Evolutionary conservation across 2,329 filamentous ascomycete genomes (phyloP).

Genomic region (Ophiostoma sp.): DNA sequence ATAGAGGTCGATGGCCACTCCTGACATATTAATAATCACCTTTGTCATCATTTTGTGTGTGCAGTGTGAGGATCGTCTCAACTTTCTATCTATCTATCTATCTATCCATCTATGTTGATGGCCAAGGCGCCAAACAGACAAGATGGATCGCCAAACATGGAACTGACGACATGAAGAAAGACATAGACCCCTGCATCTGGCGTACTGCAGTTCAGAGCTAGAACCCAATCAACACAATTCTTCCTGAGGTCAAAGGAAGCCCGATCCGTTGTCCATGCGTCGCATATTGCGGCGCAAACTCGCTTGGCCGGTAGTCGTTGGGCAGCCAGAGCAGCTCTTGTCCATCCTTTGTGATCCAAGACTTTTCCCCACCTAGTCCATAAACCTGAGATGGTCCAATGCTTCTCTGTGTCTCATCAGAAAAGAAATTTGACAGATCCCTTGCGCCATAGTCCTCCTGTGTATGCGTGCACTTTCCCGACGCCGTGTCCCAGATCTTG

Average conservation of each 20-base stretch:
- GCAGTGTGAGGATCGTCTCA: no score
- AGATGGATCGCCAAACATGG: background rate
- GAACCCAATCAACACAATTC: background rate
- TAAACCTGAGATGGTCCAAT: background rate
- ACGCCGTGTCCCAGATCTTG: background rate
- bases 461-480: background rate
- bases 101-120: no score
- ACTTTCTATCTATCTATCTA: no score
- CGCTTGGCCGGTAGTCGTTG: background rate
- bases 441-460: background rate
- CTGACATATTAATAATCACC: no score
- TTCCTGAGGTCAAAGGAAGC: background rate
- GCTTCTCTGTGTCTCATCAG: background rate
- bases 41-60: no score
- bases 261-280: background rate
- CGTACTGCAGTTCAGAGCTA: background rate
- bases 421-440: background rate
- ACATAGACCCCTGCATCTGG: no score
- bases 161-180: background rate
- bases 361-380: accelerated
- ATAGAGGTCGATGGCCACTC: no score
- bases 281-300: background rate
- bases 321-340: background rate
- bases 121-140: background rate
- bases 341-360: background rate